These are phyloP conservation scores for Populus hybrid DNA, from an alignment of 441 rosid species.

Conservation along the genomic window DNA sequence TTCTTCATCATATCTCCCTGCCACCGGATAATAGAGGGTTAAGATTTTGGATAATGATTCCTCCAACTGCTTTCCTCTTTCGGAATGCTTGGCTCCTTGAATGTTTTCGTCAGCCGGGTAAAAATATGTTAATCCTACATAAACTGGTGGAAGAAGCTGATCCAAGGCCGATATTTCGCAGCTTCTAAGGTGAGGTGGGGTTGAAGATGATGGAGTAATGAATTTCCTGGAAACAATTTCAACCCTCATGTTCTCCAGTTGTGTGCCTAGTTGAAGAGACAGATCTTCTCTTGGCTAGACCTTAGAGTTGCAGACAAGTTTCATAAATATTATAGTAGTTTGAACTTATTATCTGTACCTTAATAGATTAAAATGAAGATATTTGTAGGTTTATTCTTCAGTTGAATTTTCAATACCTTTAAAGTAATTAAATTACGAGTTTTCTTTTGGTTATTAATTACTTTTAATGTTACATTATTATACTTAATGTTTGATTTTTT, in stretches of 20 bases:
- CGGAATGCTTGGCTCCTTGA: neutral
- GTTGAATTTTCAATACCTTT: neutral
- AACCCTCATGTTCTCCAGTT: slow-evolving; percentile 8
- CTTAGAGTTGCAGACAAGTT: neutral
- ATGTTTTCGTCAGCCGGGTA: neutral
- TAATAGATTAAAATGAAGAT: neutral
- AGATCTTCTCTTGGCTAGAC: neutral
- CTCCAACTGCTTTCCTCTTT: slow-evolving; percentile 11
- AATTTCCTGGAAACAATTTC: slow-evolving; percentile 13
- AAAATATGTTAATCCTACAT: slow-evolving; percentile 13
- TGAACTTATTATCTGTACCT: no score
- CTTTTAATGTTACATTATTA: neutral
- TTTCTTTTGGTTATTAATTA: neutral
- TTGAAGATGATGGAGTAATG: slow-evolving; percentile 22
- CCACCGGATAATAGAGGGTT: slow-evolving; percentile 26
- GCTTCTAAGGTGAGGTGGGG: slow-evolving; percentile 16
- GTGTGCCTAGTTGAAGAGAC: neutral
- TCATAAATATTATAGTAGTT: neutral
- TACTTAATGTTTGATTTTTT: neutral
- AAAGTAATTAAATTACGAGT: neutral
- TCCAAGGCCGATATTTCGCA: slow-evolving; percentile 23
- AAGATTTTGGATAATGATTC: slow-evolving; percentile 27
- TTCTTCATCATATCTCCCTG: slow-evolving; percentile 26
- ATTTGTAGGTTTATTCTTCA: neutral
- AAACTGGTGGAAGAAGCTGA: slow-evolving; percentile 21